Base-by-base conservation (phyloP, 805 yeast species). In the Starmera amethionina region DNA sequence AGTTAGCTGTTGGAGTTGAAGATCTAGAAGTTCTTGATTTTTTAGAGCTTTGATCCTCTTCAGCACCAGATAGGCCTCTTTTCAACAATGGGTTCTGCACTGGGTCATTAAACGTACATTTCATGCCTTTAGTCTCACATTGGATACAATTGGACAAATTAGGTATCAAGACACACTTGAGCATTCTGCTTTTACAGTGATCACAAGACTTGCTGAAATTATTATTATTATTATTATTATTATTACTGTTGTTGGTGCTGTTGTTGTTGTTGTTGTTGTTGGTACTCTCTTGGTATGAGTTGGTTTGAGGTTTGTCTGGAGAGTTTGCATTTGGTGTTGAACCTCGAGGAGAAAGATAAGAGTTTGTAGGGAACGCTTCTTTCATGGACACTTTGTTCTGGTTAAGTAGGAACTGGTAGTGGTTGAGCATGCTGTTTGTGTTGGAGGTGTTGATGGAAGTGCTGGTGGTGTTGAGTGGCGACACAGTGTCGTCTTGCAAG, bases 141-240 rank as follows among this genome's bases (percentile, higher is more conserved):
- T 79, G 81, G 33, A 75, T 77, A 62, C 94, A 88, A 48, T 72
- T 75, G 40, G 70, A 64, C 37, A 79, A 60, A 43, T 75, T 77
- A 2, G 85, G 81, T 2, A 73, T 67, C 49, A 79, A 66, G 22
- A 84, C 80, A 65, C 97, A 89, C 47, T 83, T 77, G 18, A 82
- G 81, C 54, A 84, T 85, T 37, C 89, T 68, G 42, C 88, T 65
- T 34, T 94, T 68, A 59, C 97, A 89, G 49, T 80, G 86, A 54
- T 85, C 95, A 55, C 96, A 88, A 1, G 94, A 90, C 8, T 22
- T 22, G 27, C 5, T 22, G 7, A 6, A 22, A 7, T 22, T 22
- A 22, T 22, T 22, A 5, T 22, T 37, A 39, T 22, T 35, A 37
- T 22, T 32, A 40, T 25, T 43, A 38, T 22, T 25, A 22, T 32